Conservation (phyloP, 805 yeast genomes). For the Yarrowia deformans region DNA sequence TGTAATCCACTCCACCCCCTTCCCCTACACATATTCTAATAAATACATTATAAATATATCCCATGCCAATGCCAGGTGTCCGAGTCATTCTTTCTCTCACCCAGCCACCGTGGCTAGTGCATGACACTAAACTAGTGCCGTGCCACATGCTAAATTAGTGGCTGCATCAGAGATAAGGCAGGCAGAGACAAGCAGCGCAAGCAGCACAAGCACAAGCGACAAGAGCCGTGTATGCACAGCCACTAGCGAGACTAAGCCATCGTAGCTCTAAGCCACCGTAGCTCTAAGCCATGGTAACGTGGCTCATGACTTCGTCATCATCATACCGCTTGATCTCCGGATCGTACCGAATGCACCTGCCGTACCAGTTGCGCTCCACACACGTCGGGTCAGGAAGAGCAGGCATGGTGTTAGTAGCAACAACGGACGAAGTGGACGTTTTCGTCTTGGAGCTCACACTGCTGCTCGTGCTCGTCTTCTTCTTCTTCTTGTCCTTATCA, state of each 20-base stretch:
- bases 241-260: background rate
- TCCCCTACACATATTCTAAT: background rate
- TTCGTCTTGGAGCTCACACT: constrained; percentile 1
- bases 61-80: background rate
- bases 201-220: too few relatives aligned
- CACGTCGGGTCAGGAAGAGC: constrained; percentile 49
- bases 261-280: background rate
- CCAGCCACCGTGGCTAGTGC: constrained; percentile 17
- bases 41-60: constrained; percentile 33
- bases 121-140: constrained; percentile 32
- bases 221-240: background rate
- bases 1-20: background rate
- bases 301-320: background rate
- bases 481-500: constrained; percentile 18
- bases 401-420: constrained; percentile 33
- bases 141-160: constrained; percentile 14
- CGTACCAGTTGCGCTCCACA: constrained; percentile 53
- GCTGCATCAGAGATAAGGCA: background rate
- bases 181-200: background rate
- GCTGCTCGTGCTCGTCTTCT: constrained; percentile 10
- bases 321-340: constrained; percentile 7
- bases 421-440: background rate
- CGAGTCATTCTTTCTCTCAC: background rate
- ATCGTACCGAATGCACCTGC: constrained; percentile 43
- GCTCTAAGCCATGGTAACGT: background rate